Base-by-base conservation (phyloP, 192 early-diverging fungal species). In the Entomortierella chlamydospora region DNA sequence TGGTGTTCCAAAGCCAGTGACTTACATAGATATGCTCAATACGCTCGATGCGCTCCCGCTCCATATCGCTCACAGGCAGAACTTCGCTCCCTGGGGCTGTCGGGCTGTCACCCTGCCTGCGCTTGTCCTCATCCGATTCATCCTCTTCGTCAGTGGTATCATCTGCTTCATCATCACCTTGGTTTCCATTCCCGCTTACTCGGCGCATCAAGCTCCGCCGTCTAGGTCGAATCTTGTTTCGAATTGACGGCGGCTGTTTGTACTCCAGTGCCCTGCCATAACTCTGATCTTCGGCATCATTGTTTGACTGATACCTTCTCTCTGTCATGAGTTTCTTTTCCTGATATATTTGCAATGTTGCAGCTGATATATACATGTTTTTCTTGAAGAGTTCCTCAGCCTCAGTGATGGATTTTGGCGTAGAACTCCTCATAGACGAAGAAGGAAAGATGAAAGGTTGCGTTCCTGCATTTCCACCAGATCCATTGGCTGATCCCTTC, bases 1-100 rank as follows among this genome's bases (percentile, higher is more conserved):
- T 43, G 31, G 69, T 25, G 15, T 0, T 43, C 8, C 25, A 20
- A 8, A 4, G n/a, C 6, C 42, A 22, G 7, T 57, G 70, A 70
- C 83, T 81, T 87, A 89, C 87, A 62, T 87, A 89, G 50, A 89
- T 69, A 23, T 61, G 47, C 73, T 89, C 85, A 49, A 88, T 73
- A 23, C 66, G 76, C 7, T 83, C 83, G n/a, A 87, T 72, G 1
- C 70, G 66, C 43, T 79, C 73, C 20, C 67, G 57, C n/a, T 81
- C 77, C 42, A 45, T 81, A 30, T 78, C 73, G 22, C 34, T 76
- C 15, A 81, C 70, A 8, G 68, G 33, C 9, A n/a, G 26, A 2
- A 66, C 64, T 22, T 67, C 61, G 26, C 57, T 58, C 10, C 29
- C 67, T 2, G 39, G 26, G 11, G 15, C 43, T 1, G 62, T 22